Base-by-base conservation (phyloP, 192 early-diverging fungal genomes). In the Dissophora globulifera region DNA sequence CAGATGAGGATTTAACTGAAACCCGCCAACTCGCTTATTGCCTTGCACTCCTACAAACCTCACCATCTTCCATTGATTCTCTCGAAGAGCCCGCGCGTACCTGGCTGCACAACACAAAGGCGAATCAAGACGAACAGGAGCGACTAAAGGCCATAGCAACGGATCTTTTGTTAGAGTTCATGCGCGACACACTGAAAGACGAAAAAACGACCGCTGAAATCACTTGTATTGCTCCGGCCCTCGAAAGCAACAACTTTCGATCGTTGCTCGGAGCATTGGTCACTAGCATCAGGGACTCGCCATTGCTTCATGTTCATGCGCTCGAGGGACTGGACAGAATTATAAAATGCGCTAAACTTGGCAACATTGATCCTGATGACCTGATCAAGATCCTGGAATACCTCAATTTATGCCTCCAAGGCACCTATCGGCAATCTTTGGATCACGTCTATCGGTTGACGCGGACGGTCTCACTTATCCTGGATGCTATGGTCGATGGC, bases 401-500 rank as follows among this genome's bases (percentile, higher is more conserved):
- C 3, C 8, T 61, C 19, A 22, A 31, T 19, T 25, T 5, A 6
- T 32, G 46, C 11, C 46, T 61, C 7, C 6, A 33, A 43, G 41
- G 32, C 9, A 61, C 58, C 3, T 30, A 47, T 19, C 2, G 20
- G 31, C 58, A 61, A 9, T 61, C 32, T 4, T 20, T 20, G 2
- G 5, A 49, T 13, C 30, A 61, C 13, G 31, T 48, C 31, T 33
- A 42, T 26, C 22, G 49, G 10, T 26, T 61, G 0, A 61, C 46
- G 12, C 29, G 47, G 20, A 48, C 47, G 6, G 58, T 61, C 43
- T 50, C 46, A 16, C n/a, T 43, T 7, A 46, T 61, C 10, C 30
- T 61, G 17, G 46, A 61, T 50, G 47, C 41, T 31, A 61, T 61
- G 47, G 45, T 46, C 3, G 58, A 61, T 32, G 25, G n/a, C 46